Evolutionary conservation across 345 rosid species (phyloP), one percentile per base, ranked within the genome.

Genomic region (Stellera chamaejasme): DNA sequence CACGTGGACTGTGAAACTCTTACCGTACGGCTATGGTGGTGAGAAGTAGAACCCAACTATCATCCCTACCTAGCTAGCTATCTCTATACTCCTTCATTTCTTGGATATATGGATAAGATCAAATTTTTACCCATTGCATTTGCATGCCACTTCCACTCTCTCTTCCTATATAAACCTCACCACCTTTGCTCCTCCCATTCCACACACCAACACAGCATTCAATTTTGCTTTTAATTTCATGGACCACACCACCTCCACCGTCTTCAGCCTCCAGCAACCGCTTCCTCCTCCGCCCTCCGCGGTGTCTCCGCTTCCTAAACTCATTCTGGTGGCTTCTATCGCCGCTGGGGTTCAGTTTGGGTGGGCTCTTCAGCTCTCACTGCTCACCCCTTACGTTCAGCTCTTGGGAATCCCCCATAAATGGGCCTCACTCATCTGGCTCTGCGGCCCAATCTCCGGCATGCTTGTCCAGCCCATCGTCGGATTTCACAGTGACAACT

Each of bases 311-410:
- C 19, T 49, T 51, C 7, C 16, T 72, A 76, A 76, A 64, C 74
- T 72, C 55, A 49, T 78, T 25, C 6, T 59, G 16, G 88, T 85
- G 3, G 77, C 93, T 0, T 61, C 93, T 10, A 74, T 85, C 9
- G 93, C 86, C 0, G 81, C 88, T 9, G 93, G 93, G 2, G 39
- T 85, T 28, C 88, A 85, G 55, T 85, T 85, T 58, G 93, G 93
- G 0, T 85, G 93, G 93, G 88, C 93, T 3, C 60, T 85, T 0
- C 93, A 85, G 78, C 83, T 85, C 10, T 85, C 93, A n/a, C 65
- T 85, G 1, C 61, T 85, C 16, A 85, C 93, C 10, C 93, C 93
- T 0, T 85, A 85, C 53, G 84, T 85, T 9, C 93, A 85, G 57
- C 81, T 72, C 26, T 67, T 84, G 0, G 88, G 92, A 9, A 72